Base-by-base conservation (phyloP, 1,139 yeast species). In the Hanseniaspora uvarum region DNA sequence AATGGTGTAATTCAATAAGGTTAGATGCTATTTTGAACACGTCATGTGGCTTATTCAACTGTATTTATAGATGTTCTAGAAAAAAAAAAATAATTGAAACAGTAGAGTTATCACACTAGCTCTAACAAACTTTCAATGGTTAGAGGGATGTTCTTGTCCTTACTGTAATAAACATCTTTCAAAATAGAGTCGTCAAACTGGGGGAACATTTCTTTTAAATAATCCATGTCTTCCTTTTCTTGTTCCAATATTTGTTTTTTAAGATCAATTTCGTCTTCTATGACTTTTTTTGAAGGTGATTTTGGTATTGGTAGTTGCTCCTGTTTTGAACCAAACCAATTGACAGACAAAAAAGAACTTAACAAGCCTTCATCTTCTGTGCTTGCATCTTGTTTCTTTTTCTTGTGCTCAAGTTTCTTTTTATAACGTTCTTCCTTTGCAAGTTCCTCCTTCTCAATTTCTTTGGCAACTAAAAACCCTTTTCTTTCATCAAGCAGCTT, bases 131-230 rank as follows among this genome's bases (percentile, higher is more conserved):
- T 79, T 63, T 87, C 96, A 2, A 87, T 84, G 53, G 92, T 83
- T 10, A 76, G 77, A 26, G 89, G 94, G 21, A 85, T 74, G 53
- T 83, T 73, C 23, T 86, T 85, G 55, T 79, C 75, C 63, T 83
- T 83, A 65, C 83, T 79, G 1, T 71, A 70, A 30, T 86, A 75
- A 4, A 88, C 82, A 63, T 88, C 96, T 54, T 74, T 78, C 52
- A 88, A 73, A 1, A 88, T 71, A 0, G 78, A 83, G 40, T 71
- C 70, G 60, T 87, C 96, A 56, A 87, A 70, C 37, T 72, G 72
- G 0, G 96, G 95, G 67, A 88, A 87, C 79, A 88, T 85, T 55
- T 80, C 81, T 31, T 70, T 70, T 51, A 88, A 70, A 2, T 78
- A 77, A 4, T 69, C 70, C 11, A 73, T 21, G 64, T 12, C 74